phyloP scores from a whole-genome alignment of 768 basidiomycete species.

The Auricularia sp. region DNA sequence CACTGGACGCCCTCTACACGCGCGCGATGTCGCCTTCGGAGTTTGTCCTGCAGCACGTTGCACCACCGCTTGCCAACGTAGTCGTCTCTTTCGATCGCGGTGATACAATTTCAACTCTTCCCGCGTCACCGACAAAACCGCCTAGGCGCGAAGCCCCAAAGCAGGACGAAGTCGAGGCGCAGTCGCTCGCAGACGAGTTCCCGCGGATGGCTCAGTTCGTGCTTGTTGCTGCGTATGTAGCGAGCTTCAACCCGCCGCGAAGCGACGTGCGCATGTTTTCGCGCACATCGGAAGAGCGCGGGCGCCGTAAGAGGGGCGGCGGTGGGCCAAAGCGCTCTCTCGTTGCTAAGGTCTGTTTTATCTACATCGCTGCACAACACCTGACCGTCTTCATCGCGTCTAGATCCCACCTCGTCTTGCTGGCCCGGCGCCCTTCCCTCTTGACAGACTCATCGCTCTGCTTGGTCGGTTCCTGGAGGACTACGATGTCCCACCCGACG shows the following conservation, averaged over 20 bases:
- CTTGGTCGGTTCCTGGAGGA: constrained; percentile 70
- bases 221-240: constrained; percentile 65
- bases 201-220: constrained; percentile 67
- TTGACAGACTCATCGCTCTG: constrained; percentile 74
- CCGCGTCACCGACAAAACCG: background rate
- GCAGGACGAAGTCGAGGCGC: background rate
- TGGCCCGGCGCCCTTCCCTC: constrained; percentile 66
- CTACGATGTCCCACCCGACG: constrained; percentile 27
- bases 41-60: background rate
- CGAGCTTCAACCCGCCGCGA: constrained; percentile 75
- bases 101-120: background rate
- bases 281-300: constrained; percentile 55
- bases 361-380: background rate
- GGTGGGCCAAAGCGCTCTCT: constrained; percentile 29
- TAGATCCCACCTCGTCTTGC: constrained; percentile 69
- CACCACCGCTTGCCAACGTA: constrained; percentile 2
- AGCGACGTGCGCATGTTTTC: constrained; percentile 80
- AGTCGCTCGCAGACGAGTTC: constrained; percentile 17
- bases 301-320: constrained; percentile 34
- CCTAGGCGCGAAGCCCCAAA: background rate
- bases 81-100: background rate
- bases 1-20: constrained; percentile 59
- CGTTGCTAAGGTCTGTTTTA: constrained; percentile 21
- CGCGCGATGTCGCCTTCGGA: constrained; percentile 21
- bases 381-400: background rate